Evolutionary conservation across 257 asterid genomes (phyloP).

Genomic region (Craterostigma plantagineum): DNA sequence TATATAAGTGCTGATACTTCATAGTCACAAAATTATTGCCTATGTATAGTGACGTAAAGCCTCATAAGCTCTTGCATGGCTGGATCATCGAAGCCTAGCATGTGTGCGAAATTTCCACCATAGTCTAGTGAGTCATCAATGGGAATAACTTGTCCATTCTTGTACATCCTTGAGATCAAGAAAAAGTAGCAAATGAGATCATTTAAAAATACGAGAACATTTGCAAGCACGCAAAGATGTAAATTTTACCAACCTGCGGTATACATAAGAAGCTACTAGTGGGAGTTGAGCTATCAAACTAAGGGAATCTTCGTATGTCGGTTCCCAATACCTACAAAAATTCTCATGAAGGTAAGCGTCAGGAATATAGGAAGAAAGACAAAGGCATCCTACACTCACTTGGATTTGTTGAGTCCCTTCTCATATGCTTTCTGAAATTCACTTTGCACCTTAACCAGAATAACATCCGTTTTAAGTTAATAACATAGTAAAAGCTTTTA

Average conservation of each 20-base stretch:
- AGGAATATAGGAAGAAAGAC: slow-evolving; percentile 9
- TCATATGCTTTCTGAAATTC: slow-evolving; percentile 98
- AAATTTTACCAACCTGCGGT: slow-evolving; percentile 65
- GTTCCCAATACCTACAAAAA: slow-evolving; percentile 76
- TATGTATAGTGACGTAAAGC: slow-evolving; percentile 88
- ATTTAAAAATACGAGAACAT: neutral
- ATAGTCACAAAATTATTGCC: slow-evolving; percentile 17
- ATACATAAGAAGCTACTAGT: slow-evolving; percentile 68
- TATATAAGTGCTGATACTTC: neutral
- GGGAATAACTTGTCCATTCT: slow-evolving; percentile 60
- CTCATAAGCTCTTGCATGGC: slow-evolving; percentile 95
- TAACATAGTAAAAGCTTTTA: too few species aligned
- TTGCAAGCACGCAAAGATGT: slow-evolving; percentile 2
- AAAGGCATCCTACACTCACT: slow-evolving; percentile 31
- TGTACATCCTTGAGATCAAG: slow-evolving; percentile 57
- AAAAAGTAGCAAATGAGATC: neutral
- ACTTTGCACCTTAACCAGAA: slow-evolving; percentile 59
- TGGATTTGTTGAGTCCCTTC: slow-evolving; percentile 88
- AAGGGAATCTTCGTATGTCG: slow-evolving; percentile 87
- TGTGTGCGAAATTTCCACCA: slow-evolving; percentile 88
- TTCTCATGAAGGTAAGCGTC: slow-evolving; percentile 9
- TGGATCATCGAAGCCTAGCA: slow-evolving; percentile 84
- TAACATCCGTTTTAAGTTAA: neutral
- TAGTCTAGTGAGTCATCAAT: slow-evolving; percentile 79
- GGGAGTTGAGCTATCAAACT: slow-evolving; percentile 97